phyloP scores from a whole-genome alignment of 495 filamentous ascomycete genomes.

The Trichoderma reesei region DNA sequence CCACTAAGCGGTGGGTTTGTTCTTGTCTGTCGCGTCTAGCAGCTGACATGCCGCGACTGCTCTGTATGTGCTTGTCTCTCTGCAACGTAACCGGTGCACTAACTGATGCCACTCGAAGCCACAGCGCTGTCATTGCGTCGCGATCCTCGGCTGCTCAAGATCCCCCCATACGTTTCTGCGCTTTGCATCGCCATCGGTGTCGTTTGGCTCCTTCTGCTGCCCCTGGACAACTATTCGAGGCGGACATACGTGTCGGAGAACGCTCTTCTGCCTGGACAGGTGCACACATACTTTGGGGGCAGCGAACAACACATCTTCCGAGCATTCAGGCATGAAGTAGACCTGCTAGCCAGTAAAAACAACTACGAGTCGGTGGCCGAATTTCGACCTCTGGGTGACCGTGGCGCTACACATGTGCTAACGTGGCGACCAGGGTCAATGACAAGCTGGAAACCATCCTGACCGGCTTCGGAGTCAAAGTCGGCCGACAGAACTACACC shows the following conservation, averaged over 20 bases:
- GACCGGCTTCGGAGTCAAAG: constrained; percentile 68
- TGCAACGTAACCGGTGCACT: background rate
- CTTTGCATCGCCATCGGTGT: constrained; percentile 82
- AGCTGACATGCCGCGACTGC: constrained; percentile 1
- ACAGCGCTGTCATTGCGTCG: constrained; percentile 45
- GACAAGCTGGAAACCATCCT: constrained; percentile 66
- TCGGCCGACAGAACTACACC: constrained; percentile 63
- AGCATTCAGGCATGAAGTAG: constrained; percentile 79
- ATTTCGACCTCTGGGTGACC: background rate
- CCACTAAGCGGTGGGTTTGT: background rate
- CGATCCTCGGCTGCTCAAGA: constrained; percentile 58
- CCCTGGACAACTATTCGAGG: constrained; percentile 84
- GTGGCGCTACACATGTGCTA: background rate
- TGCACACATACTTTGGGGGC: constrained; percentile 93
- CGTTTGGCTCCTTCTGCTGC: constrained; percentile 88
- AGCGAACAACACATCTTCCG: constrained; percentile 93
- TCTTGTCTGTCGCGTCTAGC: background rate
- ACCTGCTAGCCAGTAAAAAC: constrained; percentile 44
- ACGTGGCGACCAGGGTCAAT: constrained; percentile 31
- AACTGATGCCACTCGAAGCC: constrained; percentile 22
- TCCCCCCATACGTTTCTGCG: constrained; percentile 74
- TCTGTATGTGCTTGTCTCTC: background rate
- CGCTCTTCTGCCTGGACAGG: constrained; percentile 87
- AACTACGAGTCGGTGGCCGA: constrained; percentile 36
- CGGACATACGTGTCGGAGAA: constrained; percentile 96